A percentile compares a stretch with the other conserved stretches of the same genome.
These are phyloP conservation scores for Przewalskia tangutica DNA, from an alignment of 257 asterid genomes.

Conservation along the genomic window DNA sequence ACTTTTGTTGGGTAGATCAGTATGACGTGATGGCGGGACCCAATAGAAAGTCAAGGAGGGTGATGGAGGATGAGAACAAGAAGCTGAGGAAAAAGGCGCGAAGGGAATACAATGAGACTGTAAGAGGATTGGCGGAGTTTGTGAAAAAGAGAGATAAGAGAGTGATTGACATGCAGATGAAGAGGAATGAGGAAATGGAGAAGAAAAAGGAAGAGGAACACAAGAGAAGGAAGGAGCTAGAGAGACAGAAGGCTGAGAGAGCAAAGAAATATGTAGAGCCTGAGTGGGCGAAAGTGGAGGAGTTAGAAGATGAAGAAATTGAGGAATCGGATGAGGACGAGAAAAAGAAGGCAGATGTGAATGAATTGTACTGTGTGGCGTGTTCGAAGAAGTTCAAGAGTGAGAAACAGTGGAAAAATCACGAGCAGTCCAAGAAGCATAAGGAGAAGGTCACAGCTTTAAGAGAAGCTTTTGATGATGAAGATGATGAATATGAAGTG, in stretches of 20 bases:
- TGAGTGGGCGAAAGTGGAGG: constrained; percentile 79
- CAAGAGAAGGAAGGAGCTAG: constrained; percentile 67
- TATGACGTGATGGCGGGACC: constrained; percentile 77
- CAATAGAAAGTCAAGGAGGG: constrained; percentile 74
- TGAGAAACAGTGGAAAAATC: constrained; percentile 97
- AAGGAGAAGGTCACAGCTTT: constrained; percentile 83
- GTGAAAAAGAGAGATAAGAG: constrained; percentile 92
- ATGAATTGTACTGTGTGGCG: constrained; percentile 73
- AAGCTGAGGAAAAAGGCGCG: constrained; percentile 78
- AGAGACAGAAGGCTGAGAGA: constrained; percentile 74
- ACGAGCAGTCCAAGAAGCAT: constrained; percentile 94
- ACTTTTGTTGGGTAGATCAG: constrained; percentile 86
- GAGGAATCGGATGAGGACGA: constrained; percentile 38
- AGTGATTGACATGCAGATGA: constrained; percentile 85
- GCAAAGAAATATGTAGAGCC: constrained; percentile 67
- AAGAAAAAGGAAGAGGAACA: constrained; percentile 65
- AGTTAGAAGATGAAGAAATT: constrained; percentile 43
- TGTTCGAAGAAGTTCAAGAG: constrained; percentile 93
- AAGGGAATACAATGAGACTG: constrained; percentile 87
- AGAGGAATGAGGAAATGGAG: constrained; percentile 83
- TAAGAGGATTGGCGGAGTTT: constrained; percentile 79
- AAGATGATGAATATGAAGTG: constrained; percentile 49
- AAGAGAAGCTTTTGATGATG: constrained; percentile 61
- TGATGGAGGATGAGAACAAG: constrained; percentile 92
- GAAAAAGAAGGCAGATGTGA: constrained; percentile 22